Evolutionary conservation across 495 filamentous ascomycete genomes (phyloP).

Genomic region (Talaromyces ruber): DNA sequence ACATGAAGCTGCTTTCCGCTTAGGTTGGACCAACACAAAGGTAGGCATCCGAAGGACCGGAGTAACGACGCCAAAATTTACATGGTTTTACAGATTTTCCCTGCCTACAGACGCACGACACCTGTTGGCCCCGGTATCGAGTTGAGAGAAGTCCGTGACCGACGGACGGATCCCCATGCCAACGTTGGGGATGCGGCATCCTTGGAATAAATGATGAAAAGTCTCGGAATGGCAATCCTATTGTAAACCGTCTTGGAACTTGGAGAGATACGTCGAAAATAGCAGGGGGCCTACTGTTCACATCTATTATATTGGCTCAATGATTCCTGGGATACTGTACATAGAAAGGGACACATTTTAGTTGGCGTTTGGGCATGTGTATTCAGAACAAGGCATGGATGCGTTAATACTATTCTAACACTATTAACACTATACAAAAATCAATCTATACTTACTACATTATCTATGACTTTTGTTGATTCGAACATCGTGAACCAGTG

Average conservation of each 20-base stretch:
- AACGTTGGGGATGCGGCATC: constrained; percentile 2
- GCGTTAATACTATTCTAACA: neutral
- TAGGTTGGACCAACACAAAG: constrained; percentile 91
- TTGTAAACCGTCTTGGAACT: too few relatives aligned
- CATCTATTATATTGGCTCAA: neutral
- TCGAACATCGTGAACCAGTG: neutral
- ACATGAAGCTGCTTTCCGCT: constrained; percentile 84
- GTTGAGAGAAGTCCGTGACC: constrained; percentile 46
- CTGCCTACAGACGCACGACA: constrained; percentile 46
- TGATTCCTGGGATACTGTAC: neutral
- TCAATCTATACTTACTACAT: neutral
- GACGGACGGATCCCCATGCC: constrained; percentile 22
- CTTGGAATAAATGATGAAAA: neutral
- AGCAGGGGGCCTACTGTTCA: neutral
- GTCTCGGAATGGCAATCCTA: too few relatives aligned
- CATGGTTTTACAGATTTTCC: constrained; percentile 50
- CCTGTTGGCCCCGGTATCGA: constrained; percentile 61
- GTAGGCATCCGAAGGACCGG: constrained; percentile 41
- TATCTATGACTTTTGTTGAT: too few relatives aligned
- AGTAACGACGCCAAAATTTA: neutral
- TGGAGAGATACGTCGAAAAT: neutral
- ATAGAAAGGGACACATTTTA: neutral
- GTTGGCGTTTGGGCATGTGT: neutral
- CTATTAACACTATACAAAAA: neutral
- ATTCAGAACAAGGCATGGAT: neutral